These are phyloP conservation scores for Fibroporia radiculosa DNA, from an alignment of 768 basidiomycete species.

Conservation along the genomic window DNA sequence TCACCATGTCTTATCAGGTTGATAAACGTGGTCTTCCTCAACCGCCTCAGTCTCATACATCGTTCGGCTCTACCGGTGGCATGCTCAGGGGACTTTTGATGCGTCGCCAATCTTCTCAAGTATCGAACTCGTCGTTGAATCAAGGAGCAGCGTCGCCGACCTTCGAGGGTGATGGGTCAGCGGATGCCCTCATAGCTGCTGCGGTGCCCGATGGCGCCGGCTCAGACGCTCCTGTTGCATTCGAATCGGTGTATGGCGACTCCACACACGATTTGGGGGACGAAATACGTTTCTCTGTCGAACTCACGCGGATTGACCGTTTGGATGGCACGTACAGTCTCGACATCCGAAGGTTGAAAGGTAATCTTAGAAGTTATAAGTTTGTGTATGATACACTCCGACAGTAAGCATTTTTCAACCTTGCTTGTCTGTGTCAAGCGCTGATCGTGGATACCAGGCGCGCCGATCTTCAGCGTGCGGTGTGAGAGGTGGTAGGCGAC, in stretches of 20 bases:
- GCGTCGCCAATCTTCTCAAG: slow-evolving; percentile 86
- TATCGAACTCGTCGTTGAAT: slow-evolving; percentile 32
- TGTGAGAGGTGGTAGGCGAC: not conserved
- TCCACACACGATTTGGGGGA: slow-evolving; percentile 78
- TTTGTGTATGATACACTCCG: slow-evolving; percentile 83
- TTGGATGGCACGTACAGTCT: slow-evolving; percentile 87
- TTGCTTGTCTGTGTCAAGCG: not conserved
- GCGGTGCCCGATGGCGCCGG: slow-evolving; percentile 9
- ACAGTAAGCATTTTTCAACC: slow-evolving; percentile 47
- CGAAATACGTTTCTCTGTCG: slow-evolving; percentile 94
- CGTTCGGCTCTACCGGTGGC: slow-evolving; percentile 56
- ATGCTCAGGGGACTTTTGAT: slow-evolving; percentile 86
- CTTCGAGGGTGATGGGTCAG: slow-evolving; percentile 14
- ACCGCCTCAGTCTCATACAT: slow-evolving; percentile 53
- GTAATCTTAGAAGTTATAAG: slow-evolving; percentile 88
- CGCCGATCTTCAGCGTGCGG: slow-evolving; percentile 20
- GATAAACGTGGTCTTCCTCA: slow-evolving; percentile 85
- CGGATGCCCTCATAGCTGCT: slow-evolving; percentile 18
- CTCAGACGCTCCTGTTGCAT: slow-evolving; percentile 22
- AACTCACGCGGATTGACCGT: slow-evolving; percentile 84
- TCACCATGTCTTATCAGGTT: slow-evolving; percentile 41
- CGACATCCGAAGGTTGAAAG: slow-evolving; percentile 88
- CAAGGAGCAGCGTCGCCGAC: slow-evolving; percentile 10
- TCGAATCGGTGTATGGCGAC: slow-evolving; percentile 74
- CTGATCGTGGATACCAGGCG: slow-evolving; percentile 10